Evolutionary conservation across 2,329 filamentous ascomycete species (phyloP), one percentile per base, ranked within the genome.

Genomic region (Ascochyta lentis): DNA sequence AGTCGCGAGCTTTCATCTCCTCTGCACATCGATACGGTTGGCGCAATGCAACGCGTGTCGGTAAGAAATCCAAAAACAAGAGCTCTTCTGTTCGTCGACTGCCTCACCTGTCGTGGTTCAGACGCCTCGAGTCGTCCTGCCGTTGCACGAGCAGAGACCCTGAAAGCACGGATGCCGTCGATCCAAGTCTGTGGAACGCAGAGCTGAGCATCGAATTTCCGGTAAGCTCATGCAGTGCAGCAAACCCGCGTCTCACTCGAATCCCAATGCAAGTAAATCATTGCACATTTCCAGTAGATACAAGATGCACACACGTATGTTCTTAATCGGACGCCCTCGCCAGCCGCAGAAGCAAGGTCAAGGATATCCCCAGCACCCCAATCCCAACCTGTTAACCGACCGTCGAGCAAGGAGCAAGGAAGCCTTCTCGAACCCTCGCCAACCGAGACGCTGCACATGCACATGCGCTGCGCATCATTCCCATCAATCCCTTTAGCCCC

Each of bases 361-460:
- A 62, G 65, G 61, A 59, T 66, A 27, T 54, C 58, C 64, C 64
- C 53, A 59, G 64, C 50, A 53, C 13, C 19, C 19, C 19, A 29
- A 29, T 3, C 9, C n/a, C 41, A 31, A 15, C 41, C 49, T 41
- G 35, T 54, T 55, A 46, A 51, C 53, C 56, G 63, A 56, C 46
- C 19, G 19, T 19, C 19, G 19, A 19, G 19, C 19, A 19, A 19
- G 19, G 19, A 13, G 63, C 58, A 62, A 58, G 56, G 63, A 65
- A 65, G 55, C 35, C 56, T 64, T 56, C 54, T 60, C 55, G 63
- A 19, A 19, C 53, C 54, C 57, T 50, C 58, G 64, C 65, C 63
- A 66, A 65, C 65, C 63, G 65, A 67, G 12, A 9, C 27, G 27
- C 27, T 29, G 27, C 27, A 10, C 27, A 29, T 31, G 29, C 29